Evolutionary conservation across 176 grass and related monocot species (phyloP), one percentile per base, ranked within the genome.

Genomic region (Bromus sterilis): DNA sequence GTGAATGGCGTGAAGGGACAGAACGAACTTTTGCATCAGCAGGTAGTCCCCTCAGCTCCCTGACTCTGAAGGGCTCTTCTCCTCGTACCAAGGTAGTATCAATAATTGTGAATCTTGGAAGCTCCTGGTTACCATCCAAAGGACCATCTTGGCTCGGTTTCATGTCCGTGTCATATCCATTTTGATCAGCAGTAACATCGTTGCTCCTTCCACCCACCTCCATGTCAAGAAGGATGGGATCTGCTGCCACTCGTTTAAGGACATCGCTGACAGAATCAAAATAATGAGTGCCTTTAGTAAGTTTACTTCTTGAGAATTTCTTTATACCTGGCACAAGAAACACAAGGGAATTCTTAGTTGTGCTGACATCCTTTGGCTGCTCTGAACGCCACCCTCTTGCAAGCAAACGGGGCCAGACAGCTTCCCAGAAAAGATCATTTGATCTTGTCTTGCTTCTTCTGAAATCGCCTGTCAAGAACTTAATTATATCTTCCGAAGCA

Each of bases 401-500:
- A 78, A 99, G 89, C 74, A 99, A 88, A 73, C 96, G 93, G 4
- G 96, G 96, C 96, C 96, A 99, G 15, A 99, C 82, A 35, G 96
- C 96, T 89, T 99, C 96, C 96, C 96, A 99, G 60, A 99, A 99
- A 61, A 99, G 85, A 91, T 99, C 93, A 37, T 99, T 95, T 77
- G 93, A 89, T 78, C 78, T 87, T 82, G 96, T 88, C 68, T 99
- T 99, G 80, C 96, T 99, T 89, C 92, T 78, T 77, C 96, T 91
- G 81, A 93, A 95, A 91, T 95, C 96, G 78, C 96, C 96, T 62
- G 93, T 99, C 78, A 99, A 90, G 84, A 93, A 91, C 78, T 93
- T 99, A 77, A 95, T 93, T 76, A 99, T 99, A 64, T 99, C 96
- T 70, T 76, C 71, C 31, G 89, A 81, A 64, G 89, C 75, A 44